phyloP scores from a whole-genome alignment of 352 stramenopile genomes.

The Phytopythium helicoides region DNA sequence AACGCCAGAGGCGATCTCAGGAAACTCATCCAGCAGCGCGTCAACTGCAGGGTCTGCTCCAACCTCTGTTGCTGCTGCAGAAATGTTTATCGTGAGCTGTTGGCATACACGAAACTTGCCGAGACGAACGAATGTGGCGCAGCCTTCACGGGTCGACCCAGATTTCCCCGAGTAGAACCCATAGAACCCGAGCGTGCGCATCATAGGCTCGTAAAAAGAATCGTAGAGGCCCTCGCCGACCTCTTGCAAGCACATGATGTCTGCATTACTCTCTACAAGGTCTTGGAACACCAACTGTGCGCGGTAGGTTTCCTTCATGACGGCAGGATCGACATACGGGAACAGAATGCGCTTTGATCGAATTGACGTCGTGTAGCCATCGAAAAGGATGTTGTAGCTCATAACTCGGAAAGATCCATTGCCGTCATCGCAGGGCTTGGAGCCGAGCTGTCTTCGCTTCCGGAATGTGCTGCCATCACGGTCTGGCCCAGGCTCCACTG shows the following conservation, averaged over 20 bases:
- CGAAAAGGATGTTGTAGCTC: constrained; percentile 81
- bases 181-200: constrained; percentile 45
- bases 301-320: constrained; percentile 63
- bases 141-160: constrained; percentile 67
- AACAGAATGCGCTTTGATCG: constrained; percentile 61
- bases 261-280: constrained; percentile 55
- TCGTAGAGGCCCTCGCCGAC: constrained; percentile 58
- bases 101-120: constrained; percentile 45
- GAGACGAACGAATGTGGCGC: constrained; percentile 47
- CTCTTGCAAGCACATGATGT: constrained; percentile 75
- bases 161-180: constrained; percentile 65
- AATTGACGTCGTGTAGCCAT: constrained; percentile 63
- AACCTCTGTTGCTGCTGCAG: constrained; percentile 20
- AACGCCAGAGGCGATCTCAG: constrained; percentile 51
- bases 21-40: constrained; percentile 43
- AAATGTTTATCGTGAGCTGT: constrained; percentile 42
- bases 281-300: constrained; percentile 77
- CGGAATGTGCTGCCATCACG: constrained; percentile 43
- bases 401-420: constrained; percentile 55
- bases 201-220: constrained; percentile 56
- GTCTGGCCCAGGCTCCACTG: constrained; percentile 40
- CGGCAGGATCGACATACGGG: constrained; percentile 37
- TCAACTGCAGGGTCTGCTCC: constrained; percentile 30
- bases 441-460: constrained; percentile 19
- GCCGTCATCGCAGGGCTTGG: constrained; percentile 13